Evolutionary conservation across 2,329 filamentous ascomycete genomes (phyloP), one percentile per base, ranked within the genome.

Genomic region (Lizonia empirigonia): DNA sequence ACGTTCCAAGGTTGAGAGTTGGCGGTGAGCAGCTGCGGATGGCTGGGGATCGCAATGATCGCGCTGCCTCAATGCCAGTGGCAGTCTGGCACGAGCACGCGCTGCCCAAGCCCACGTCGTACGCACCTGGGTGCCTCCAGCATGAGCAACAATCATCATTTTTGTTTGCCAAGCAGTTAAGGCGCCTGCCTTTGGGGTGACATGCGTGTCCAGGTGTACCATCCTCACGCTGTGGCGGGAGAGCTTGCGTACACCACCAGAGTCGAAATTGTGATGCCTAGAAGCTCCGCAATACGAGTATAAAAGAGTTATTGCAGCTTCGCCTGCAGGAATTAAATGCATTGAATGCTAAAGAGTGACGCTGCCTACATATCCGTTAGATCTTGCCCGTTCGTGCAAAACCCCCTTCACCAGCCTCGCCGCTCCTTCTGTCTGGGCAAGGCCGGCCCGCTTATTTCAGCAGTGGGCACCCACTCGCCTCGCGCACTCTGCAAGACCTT

Each of bases 391-490:
- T 57, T 58, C 44, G 61, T 61, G 62, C 64, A 65, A 62, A 62
- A 56, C 49, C 49, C 49, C 49, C 42, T 52, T 47, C 61, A 60
- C 57, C 65, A 67, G 62, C 65, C 67, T 65, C 50, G 49, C 52
- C 41, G 63, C 62, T 60, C 61, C 62, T 66, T 63, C 67, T 63
- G 63, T 62, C 66, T 69, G 64, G 69, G 69, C 67, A 71, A 72
- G 70, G 65, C 62, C 62, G 68, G 60, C 67, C 74, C 70, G 71
- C 71, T 73, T 73, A 74, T 73, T 74, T 74, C 70, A 71, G 66
- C 67, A 66, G 64, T 52, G 49, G 49, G 49, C 68, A 71, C 69
- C 70, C 61, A 70, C 67, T 71, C 63, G 69, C 70, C 68, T 70
- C 65, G 67, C 69, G 64, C 71, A 73, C 69, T 52, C 49, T 52